Base-by-base conservation (phyloP, 441 rosid species). In the Raphanus hybrid region DNA sequence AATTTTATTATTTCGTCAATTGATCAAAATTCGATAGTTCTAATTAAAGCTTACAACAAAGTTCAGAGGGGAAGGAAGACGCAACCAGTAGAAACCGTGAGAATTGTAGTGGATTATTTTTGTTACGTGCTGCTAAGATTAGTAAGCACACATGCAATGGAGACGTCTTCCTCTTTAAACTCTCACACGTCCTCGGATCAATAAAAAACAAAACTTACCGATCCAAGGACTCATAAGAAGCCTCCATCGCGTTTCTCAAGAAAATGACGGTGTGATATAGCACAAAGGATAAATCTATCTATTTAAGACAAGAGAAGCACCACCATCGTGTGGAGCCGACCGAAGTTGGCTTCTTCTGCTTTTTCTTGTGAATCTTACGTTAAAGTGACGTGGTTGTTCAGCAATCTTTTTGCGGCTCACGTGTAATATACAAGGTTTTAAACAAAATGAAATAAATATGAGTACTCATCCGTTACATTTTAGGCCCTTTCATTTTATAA, bases 181-280 rank as follows among this genome's bases (percentile, higher is more conserved):
- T 55, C 11, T 69, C 73, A 67, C 78, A 8, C 67, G 68, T 60
- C 11, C 8, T 59, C 3, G 8, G 54, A 35, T 75, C 39, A 60
- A 59, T 65, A 18, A 45, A 11, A 59, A 32, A 43, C 71, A 54
- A 74, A 74, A 59, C 8, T 67, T 5, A 68, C 62, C 73, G 73
- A 60, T 68, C 68, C 62, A 48, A 60, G 52, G 62, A 15, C 50
- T 57, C 59, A 6, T 50, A 50, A n/a, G 7, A 64, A 43, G 48
- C 10, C 41, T 32, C 18, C 23, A 63, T 15, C 26, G 48, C 45
- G 41, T 23, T 74, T 73, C 23, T 32, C 18, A 11, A 66, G n/a
- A 11, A 23, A 58, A 18, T 3, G 23, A 39, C 77, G 71, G 72
- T 15, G 59, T 6, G 15, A 35, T 11, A 9, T 20, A 39, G 34